A percentile compares a stretch with the other conserved stretches of the same genome.
Conservation (phyloP, 306 rosid genomes). For the Astragalus membranaceus region DNA sequence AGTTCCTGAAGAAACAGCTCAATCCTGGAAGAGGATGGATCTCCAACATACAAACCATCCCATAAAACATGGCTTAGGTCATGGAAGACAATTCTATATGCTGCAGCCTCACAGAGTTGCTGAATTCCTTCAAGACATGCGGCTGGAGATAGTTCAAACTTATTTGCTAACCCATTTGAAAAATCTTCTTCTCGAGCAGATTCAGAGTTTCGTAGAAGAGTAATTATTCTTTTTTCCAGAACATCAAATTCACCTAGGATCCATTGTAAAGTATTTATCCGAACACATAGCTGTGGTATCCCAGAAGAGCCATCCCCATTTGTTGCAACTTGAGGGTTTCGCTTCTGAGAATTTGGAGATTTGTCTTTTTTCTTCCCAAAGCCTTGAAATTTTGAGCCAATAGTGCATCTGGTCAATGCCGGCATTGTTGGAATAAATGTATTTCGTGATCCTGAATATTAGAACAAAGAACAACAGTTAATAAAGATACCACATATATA, state of each 20-base stretch:
- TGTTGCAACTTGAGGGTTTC: constrained; percentile 87
- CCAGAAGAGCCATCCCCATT: constrained; percentile 80
- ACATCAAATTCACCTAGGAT: constrained; percentile 77
- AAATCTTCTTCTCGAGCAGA: constrained; percentile 84
- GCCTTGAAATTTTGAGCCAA: constrained; percentile 83
- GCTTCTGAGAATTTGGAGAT: constrained; percentile 68
- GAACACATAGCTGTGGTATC: constrained; percentile 67
- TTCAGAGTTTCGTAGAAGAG: constrained; percentile 85
- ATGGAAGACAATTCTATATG: constrained; percentile 73
- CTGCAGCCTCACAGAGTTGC: constrained; percentile 84
- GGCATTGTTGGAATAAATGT: constrained; percentile 87
- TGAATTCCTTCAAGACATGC: constrained; percentile 94
- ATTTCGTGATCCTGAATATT: constrained; percentile 68
- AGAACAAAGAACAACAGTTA: constrained; percentile 25
- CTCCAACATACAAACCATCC: constrained; percentile 84
- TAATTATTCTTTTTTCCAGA: constrained; percentile 83
- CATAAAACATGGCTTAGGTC: constrained; percentile 72
- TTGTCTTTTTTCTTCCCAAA: constrained; percentile 98
- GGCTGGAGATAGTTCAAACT: constrained; percentile 75
- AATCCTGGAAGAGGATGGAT: constrained; percentile 72
- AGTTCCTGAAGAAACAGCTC: constrained; percentile 78
- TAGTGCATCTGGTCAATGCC: constrained; percentile 80
- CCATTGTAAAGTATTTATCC: constrained; percentile 86
- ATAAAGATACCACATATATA: constrained; percentile 2
- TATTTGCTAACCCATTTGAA: constrained; percentile 70